Conservation (phyloP, 768 basidiomycete genomes). For the Mrakia gelida region DNA sequence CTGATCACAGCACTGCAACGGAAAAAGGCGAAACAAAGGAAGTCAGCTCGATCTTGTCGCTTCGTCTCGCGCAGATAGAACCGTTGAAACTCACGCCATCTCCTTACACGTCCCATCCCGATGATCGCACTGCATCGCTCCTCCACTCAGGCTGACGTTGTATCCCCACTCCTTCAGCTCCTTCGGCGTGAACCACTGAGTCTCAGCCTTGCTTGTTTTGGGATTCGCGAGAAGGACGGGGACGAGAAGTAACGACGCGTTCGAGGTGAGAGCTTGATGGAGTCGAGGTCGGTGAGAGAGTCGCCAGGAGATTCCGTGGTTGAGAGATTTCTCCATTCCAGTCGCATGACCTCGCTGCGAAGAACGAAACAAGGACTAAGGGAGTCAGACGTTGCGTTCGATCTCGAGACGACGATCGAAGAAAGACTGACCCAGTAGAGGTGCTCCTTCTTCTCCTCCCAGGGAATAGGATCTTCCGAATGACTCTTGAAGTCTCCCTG, state of each 20-base stretch:
- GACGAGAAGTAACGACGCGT: background rate
- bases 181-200: background rate
- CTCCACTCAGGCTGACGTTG: slow-evolving; percentile 22
- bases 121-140: slow-evolving; percentile 26
- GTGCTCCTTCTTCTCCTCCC: slow-evolving; percentile 21
- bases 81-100: slow-evolving; percentile 12
- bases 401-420: background rate
- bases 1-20: background rate
- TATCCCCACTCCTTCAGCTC: slow-evolving; percentile 22
- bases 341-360: slow-evolving; percentile 24
- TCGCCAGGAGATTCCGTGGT: slow-evolving; percentile 31
- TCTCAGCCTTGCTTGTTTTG: slow-evolving; percentile 8
- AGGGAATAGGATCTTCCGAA: background rate
- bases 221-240: slow-evolving; percentile 23
- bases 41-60: background rate
- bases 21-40: background rate
- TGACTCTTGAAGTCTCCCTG: slow-evolving; percentile 26
- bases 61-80: too few species aligned
- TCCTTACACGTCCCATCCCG: slow-evolving; percentile 30
- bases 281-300: slow-evolving; percentile 24
- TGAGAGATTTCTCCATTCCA: slow-evolving; percentile 7
- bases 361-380: background rate
- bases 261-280: slow-evolving; percentile 17
- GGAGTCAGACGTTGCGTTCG: background rate
- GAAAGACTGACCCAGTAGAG: slow-evolving; percentile 25